Evolutionary conservation across 2,329 filamentous ascomycete genomes (phyloP).

Genomic region (Aspergillus pseudotamarii): DNA sequence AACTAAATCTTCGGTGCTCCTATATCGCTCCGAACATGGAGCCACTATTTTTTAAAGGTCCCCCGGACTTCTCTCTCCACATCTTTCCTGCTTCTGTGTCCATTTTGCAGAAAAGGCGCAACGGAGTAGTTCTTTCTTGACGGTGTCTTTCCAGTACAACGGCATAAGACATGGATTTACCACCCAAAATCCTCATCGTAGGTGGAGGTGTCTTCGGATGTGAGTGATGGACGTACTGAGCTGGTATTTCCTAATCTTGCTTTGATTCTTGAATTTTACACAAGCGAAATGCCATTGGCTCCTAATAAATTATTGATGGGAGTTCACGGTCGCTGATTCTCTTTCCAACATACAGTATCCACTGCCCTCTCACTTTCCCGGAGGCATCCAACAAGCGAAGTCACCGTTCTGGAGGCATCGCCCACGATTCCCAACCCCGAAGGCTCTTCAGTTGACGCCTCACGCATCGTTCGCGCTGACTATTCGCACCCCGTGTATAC

Average conservation of each 20-base stretch:
- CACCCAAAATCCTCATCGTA: constrained; percentile 43
- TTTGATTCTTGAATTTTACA: neutral
- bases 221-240: constrained; percentile 29
- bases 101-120: neutral
- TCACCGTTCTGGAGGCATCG: constrained; percentile 62
- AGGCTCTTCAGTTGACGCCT: constrained; percentile 62
- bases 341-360: constrained; percentile 46
- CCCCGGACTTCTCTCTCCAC: neutral
- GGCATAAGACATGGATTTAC: constrained; percentile 30
- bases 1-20: neutral
- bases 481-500: constrained; percentile 82
- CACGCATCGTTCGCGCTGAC: constrained; percentile 69
- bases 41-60: neutral
- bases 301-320: neutral
- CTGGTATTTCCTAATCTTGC: neutral
- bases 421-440: constrained; percentile 60
- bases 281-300: neutral
- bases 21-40: neutral
- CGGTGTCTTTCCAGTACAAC: neutral
- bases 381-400: constrained; percentile 54
- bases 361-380: constrained; percentile 71
- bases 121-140: neutral
- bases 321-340: neutral
- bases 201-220: constrained; percentile 48
- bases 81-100: neutral